Base-by-base conservation (phyloP, 768 basidiomycete species). In the Kwoniella europaea region DNA sequence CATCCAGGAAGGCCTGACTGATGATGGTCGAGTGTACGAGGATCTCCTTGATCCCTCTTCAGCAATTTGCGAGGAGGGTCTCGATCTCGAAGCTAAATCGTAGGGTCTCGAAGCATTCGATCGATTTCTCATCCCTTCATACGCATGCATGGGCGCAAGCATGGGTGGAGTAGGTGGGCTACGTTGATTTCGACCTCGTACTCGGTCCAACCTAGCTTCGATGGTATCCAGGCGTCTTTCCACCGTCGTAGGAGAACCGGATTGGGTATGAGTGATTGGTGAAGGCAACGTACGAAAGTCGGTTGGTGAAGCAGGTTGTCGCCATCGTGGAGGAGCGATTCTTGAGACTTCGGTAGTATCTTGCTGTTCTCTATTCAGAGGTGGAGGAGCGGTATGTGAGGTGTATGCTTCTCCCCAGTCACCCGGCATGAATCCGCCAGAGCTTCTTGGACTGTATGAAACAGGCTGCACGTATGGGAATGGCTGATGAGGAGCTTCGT, bases 161-260 rank as follows among this genome's bases (percentile, higher is more conserved):
- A 22, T 15, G 1, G 63, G 55, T 15, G 68, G 63, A 2, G 57
- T 52, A 41, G 68, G 54, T 18, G 63, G 63, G 29, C 63, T 70
- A 16, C 68, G 63, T 20, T 60, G 62, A 29, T 42, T 52, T 18
- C 68, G 10, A n/a, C 41, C 43, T 54, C 61, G 63, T 20, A 16
- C 67, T 16, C 70, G 65, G 18, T 71, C 70, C 16, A 72, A 56
- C 24, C 71, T 53, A 0, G 67, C 66, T 58, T 67, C 61, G n/a
- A 72, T 72, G n/a, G 42, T 68, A 42, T 68, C 71, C 27, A 72
- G 59, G 0, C 71, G 35, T 54, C 71, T 9, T 56, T 72, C 71
- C n/a, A 72, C 12, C 7, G 71, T 22, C 4, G 53, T 53, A 2
- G 71, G 71, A 15, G 71, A 72, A 2, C 61, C 62, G 4, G 53